Conservation (phyloP, 495 filamentous ascomycete species). For the Penicillium salamii region DNA sequence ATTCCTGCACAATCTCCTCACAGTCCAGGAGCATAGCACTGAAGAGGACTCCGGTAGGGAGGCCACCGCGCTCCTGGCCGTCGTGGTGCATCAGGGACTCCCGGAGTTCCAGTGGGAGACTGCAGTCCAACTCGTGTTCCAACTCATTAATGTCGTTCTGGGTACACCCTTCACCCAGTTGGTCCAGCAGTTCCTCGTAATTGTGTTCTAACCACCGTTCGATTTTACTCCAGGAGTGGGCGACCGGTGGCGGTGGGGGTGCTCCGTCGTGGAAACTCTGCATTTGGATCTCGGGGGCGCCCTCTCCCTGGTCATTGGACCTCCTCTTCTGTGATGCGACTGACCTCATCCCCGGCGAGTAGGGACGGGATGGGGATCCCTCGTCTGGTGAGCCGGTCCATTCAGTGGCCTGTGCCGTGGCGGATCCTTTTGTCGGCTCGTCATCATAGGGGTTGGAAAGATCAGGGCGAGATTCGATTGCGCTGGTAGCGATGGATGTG, state of each 20-base stretch:
- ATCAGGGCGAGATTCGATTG: conserved; percentile 72
- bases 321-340: conserved; percentile 55
- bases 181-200: conserved; percentile 91
- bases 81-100: conserved; percentile 91
- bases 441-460: conserved; percentile 73
- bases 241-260: conserved; percentile 82
- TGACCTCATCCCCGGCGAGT: conserved; percentile 88
- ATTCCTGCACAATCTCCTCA: conserved; percentile 97
- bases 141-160: conserved; percentile 95
- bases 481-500: conserved; percentile 74
- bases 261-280: conserved; percentile 91
- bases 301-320: conserved; percentile 57
- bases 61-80: conserved; percentile 90
- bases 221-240: conserved; percentile 90
- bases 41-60: conserved; percentile 90
- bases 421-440: conserved; percentile 56
- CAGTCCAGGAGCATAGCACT: conserved; percentile 94
- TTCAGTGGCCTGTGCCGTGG: conserved; percentile 51
- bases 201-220: conserved; percentile 92
- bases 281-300: conserved; percentile 86
- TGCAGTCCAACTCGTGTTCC: conserved; percentile 94
- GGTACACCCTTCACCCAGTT: conserved; percentile 86
- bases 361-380: conserved; percentile 60
- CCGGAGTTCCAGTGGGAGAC: conserved; percentile 86
- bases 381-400: conserved; percentile 61